Conservation (phyloP, 169 alveolate genomes). For the Plasmodium billcollinsi region DNA sequence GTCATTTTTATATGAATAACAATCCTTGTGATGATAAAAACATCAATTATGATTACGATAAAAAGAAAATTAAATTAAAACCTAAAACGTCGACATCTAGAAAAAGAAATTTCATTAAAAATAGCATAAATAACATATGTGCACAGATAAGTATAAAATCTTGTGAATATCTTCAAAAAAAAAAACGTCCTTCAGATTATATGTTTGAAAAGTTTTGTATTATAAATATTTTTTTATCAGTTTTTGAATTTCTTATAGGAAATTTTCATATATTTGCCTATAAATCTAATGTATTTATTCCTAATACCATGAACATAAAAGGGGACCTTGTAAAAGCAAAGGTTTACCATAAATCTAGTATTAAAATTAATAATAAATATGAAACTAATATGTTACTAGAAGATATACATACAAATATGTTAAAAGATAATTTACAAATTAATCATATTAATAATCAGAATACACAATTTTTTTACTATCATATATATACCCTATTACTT, state of each 20-base stretch:
- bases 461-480: conserved; percentile 16
- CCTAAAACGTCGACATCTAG: not conserved
- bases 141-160: conserved; percentile 49
- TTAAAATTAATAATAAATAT: not conserved
- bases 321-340: not conserved
- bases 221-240: conserved; percentile 31
- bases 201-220: conserved; percentile 42
- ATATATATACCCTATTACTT: conserved; percentile 24
- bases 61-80: not conserved
- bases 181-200: not conserved
- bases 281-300: conserved; percentile 54
- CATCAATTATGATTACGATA: not conserved
- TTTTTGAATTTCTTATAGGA: conserved; percentile 35
- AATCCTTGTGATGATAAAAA: not conserved
- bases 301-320: not conserved
- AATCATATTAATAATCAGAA: not conserved
- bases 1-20: not conserved
- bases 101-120: not conserved
- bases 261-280: conserved; percentile 63
- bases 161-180: conserved; percentile 32
- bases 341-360: not conserved
- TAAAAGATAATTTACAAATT: not conserved
- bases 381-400: not conserved
- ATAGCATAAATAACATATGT: not conserved
- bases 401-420: not conserved